These are phyloP conservation scores for Tulasnella sp. DNA, from an alignment of 768 basidiomycete genomes.

Conservation along the genomic window DNA sequence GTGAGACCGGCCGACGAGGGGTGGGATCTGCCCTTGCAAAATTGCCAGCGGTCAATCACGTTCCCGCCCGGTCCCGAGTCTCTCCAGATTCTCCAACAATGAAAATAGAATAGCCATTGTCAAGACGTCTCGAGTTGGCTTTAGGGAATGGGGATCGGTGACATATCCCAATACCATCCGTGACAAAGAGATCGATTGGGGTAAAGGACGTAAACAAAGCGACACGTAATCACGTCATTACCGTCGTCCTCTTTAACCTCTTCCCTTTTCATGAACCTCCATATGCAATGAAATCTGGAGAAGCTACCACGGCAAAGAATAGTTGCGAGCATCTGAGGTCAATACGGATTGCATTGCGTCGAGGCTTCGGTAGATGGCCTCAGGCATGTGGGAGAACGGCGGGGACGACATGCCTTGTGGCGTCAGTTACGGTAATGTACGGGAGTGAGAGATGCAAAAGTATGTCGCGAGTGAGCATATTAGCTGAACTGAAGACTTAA, in stretches of 20 bases:
- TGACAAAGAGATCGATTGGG: background rate
- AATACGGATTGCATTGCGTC: background rate
- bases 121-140: background rate
- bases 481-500: background rate
- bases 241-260: background rate
- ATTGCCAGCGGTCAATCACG: background rate
- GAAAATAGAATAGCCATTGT: background rate
- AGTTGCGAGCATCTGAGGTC: background rate
- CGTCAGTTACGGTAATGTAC: background rate
- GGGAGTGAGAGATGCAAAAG: background rate
- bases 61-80: background rate
- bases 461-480: background rate
- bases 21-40: background rate
- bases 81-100: background rate
- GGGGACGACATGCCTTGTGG: background rate
- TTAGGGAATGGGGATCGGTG: background rate
- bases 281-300: background rate
- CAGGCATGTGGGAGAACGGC: background rate
- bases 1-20: background rate
- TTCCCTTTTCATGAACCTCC: background rate
- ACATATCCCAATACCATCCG: background rate
- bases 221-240: background rate
- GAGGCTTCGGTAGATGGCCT: background rate
- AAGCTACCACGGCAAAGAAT: background rate
- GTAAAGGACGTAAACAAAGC: background rate